phyloP scores from a whole-genome alignment of 2,329 filamentous ascomycete species.

The Colletotrichum coccodes region DNA sequence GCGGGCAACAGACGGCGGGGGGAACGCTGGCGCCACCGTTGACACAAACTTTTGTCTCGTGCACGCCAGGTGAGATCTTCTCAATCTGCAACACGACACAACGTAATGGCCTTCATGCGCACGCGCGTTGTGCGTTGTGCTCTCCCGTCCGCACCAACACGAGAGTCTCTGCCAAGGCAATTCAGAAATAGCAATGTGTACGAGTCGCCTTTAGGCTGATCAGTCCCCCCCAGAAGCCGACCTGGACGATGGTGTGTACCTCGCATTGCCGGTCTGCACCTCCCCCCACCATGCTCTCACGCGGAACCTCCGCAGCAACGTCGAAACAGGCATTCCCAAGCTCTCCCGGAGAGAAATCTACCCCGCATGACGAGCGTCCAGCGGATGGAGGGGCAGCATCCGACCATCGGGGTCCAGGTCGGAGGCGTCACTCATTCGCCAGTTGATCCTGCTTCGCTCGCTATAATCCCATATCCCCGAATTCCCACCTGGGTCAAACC shows the following conservation, averaged over 20 bases:
- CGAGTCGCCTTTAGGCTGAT: neutral
- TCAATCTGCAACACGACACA: slow-evolving; percentile 14
- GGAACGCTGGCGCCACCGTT: neutral
- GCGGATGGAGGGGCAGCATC: slow-evolving; percentile 20
- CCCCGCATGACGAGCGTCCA: slow-evolving; percentile 24
- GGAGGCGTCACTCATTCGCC: neutral
- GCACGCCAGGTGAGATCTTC: neutral
- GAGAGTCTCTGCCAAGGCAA: neutral
- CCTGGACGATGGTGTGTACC: too few relatives aligned
- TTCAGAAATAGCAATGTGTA: neutral
- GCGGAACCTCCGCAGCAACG: slow-evolving; percentile 1
- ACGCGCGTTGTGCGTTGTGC: neutral
- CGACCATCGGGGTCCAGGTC: slow-evolving; percentile 4
- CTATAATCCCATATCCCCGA: neutral
- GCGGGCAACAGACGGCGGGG: neutral
- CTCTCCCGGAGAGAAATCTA: neutral
- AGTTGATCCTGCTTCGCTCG: neutral
- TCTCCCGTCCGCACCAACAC: neutral
- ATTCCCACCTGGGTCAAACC: neutral
- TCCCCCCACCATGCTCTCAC: neutral
- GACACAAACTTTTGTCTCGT: neutral
- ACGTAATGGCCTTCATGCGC: slow-evolving; percentile 5
- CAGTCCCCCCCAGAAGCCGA: too few relatives aligned
- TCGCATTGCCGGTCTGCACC: neutral
- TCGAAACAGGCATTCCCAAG: neutral